Evolutionary conservation across 202 grass and related monocot species (phyloP).

Genomic region (Bolboschoenoplectus hybrid): DNA sequence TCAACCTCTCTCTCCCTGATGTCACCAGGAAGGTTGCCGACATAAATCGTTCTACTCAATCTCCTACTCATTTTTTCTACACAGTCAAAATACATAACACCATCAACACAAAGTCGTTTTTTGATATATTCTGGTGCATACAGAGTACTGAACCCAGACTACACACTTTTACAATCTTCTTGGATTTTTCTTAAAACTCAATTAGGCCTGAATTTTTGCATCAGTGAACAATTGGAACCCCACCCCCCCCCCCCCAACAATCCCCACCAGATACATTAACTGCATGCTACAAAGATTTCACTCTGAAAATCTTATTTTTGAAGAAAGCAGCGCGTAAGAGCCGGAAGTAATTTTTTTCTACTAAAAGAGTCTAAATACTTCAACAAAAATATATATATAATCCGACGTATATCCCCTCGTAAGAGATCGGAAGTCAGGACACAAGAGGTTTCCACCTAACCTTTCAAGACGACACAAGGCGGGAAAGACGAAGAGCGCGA

Average conservation of each 20-base stretch:
- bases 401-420: neutral
- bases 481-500: neutral
- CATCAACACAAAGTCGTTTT: conserved; percentile 22
- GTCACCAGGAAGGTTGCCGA: conserved; percentile 88
- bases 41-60: conserved; percentile 87
- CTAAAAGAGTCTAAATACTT: neutral
- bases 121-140: neutral
- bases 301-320: too few relatives aligned
- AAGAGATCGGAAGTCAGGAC: neutral
- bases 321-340: neutral
- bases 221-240: neutral
- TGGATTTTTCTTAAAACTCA: neutral
- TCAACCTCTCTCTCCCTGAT: conserved; percentile 92
- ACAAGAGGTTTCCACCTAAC: conserved; percentile 26
- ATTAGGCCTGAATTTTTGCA: neutral
- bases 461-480: neutral
- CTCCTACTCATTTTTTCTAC: conserved; percentile 77
- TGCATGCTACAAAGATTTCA: neutral
- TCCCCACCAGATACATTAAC: neutral
- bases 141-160: neutral
- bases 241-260: neutral
- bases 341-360: neutral
- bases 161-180: neutral
- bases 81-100: conserved; percentile 16
- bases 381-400: neutral